Percentiles rank a stretch among this genome's conserved stretches.
Conservation (phyloP, 805 yeast species). For the Hanseniaspora jakobsenii region DNA sequence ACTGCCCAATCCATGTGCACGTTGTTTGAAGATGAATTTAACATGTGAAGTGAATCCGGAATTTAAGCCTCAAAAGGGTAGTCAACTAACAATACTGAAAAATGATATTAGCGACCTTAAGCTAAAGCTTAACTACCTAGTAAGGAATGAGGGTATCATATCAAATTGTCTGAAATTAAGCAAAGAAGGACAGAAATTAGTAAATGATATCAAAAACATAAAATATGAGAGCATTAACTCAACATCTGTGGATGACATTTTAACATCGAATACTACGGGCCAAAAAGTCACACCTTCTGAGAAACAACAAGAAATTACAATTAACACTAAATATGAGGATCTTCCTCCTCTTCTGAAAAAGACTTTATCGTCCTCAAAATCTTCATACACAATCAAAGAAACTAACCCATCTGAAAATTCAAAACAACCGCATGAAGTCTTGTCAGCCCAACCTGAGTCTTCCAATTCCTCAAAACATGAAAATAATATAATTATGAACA, state of each 20-base stretch:
- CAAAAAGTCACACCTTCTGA: no score
- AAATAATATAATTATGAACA: no score
- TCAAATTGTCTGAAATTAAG: slow-evolving; percentile 44
- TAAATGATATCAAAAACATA: slow-evolving; percentile 13
- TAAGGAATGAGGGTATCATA: slow-evolving; percentile 53
- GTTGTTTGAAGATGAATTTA: slow-evolving; percentile 70
- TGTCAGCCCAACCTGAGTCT: no score
- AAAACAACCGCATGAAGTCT: no score
- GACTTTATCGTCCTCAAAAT: slow-evolving; percentile 1
- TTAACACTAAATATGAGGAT: slow-evolving; percentile 15
- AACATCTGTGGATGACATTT: not conserved
- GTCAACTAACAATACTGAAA: slow-evolving; percentile 71
- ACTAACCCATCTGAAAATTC: no score
- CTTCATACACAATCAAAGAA: no score
- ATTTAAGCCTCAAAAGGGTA: slow-evolving; percentile 82
- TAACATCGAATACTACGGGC: not conserved
- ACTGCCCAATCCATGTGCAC: slow-evolving; percentile 67
- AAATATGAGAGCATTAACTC: slow-evolving; percentile 4
- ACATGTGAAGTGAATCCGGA: slow-evolving; percentile 84
- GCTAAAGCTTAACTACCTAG: slow-evolving; percentile 53
- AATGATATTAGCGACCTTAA: slow-evolving; percentile 76
- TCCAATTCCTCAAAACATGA: no score
- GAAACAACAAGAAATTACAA: not conserved
- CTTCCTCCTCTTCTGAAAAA: slow-evolving; percentile 2
- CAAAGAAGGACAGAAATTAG: slow-evolving; percentile 20